Evolutionary conservation across 2,329 filamentous ascomycete species (phyloP).

Genomic region (Trichoderma koningiopsis): DNA sequence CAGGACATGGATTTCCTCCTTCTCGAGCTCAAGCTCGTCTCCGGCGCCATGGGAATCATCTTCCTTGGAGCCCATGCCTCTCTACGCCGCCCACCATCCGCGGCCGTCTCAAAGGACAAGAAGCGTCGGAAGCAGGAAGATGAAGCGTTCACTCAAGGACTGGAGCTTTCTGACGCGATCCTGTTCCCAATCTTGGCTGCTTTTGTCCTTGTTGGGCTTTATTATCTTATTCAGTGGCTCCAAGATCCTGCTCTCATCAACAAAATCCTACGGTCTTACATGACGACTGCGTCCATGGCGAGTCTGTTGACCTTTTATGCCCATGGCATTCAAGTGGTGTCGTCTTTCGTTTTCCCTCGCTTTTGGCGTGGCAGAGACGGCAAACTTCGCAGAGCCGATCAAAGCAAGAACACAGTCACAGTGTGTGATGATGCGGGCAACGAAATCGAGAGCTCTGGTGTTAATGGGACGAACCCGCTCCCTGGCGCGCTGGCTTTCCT

Average conservation of each 20-base stretch:
- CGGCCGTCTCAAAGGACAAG: conserved; percentile 59
- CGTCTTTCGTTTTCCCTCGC: conserved; percentile 71
- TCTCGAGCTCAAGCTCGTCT: conserved; percentile 52
- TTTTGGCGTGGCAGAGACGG: conserved; percentile 60
- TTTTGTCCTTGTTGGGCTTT: conserved; percentile 70
- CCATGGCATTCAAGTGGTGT: conserved; percentile 66
- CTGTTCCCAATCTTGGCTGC: conserved; percentile 81
- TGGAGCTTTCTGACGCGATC: conserved; percentile 74
- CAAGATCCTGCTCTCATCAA: conserved; percentile 80
- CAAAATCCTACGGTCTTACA: conserved; percentile 80
- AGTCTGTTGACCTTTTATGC: conserved; percentile 73
- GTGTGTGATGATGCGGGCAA: conserved; percentile 41
- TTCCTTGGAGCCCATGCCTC: conserved; percentile 85
- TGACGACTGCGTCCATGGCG: conserved; percentile 76
- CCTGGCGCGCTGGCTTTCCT: conserved; percentile 41
- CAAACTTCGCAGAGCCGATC: conserved; percentile 49
- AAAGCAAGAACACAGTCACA: conserved; percentile 44
- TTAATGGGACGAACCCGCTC: conserved; percentile 34
- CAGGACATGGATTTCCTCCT: conserved; percentile 46
- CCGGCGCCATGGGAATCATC: conserved; percentile 78
- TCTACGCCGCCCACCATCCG: conserved; percentile 79
- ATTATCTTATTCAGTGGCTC: conserved; percentile 87
- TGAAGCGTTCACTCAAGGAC: conserved; percentile 53
- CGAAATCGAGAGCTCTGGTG: conserved; percentile 27
- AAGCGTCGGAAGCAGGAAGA: conserved; percentile 51